Evolutionary conservation across 2,329 filamentous ascomycete genomes (phyloP).

Genomic region (Colletotrichum sp.): DNA sequence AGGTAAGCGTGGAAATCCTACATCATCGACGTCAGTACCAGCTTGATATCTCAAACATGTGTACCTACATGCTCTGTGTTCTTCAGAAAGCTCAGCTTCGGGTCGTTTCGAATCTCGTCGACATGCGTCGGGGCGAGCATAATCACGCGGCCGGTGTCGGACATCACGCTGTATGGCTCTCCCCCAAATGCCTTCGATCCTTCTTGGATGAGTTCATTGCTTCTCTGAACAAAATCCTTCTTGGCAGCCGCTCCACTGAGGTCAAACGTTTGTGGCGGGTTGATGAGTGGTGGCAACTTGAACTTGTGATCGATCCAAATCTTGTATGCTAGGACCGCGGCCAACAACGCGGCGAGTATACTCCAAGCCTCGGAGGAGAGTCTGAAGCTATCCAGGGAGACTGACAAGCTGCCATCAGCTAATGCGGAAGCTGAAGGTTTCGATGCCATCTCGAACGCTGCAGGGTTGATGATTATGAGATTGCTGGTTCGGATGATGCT

Average conservation of each 20-base stretch:
- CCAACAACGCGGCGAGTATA: not conserved
- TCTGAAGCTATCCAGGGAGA: not conserved
- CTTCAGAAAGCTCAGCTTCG: not conserved
- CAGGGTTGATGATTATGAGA: not conserved
- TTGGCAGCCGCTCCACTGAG: not conserved
- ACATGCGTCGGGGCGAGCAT: not conserved
- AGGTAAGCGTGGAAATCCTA: not conserved
- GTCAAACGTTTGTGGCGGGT: not conserved
- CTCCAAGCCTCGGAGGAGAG: not conserved
- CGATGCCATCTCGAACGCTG: not conserved
- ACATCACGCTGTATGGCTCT: not conserved
- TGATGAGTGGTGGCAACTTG: not conserved
- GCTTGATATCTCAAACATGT: rapidly evolving
- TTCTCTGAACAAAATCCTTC: not conserved
- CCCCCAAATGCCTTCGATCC: not conserved
- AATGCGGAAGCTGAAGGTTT: not conserved
- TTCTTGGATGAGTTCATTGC: not conserved
- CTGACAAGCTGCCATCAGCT: not conserved
- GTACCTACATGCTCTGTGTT: not conserved
- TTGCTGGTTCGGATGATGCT: not conserved
- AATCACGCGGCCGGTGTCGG: not conserved
- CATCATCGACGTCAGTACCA: rapidly evolving
- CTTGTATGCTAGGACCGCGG: not conserved
- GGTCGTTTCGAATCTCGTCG: not conserved
- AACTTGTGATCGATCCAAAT: not conserved